Evolutionary conservation across 2,329 filamentous ascomycete species (phyloP), one percentile per base, ranked within the genome.

Genomic region (Neoarthrinium moseri): DNA sequence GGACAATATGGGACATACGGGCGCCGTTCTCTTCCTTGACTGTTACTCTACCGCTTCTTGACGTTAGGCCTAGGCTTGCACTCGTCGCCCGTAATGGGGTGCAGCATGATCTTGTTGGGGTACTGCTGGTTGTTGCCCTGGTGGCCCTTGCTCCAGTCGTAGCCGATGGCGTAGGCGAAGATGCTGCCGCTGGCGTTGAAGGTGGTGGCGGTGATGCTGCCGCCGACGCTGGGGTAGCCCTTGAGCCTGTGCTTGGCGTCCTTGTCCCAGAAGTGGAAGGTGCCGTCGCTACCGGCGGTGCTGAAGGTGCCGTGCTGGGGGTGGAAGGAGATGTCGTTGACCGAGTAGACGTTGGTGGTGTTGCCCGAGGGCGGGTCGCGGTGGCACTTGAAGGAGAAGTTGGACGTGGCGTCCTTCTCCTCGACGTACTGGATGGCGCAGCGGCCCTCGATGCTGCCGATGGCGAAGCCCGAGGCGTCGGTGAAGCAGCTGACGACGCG

Each of bases 351-450:
- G 62, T 92, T 94, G 58, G 88, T 89, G 53, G 86, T 74, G 68
- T 90, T 91, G 60, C 81, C 81, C 47, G 83, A 72, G 2, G 87
- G 82, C 5, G 83, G 81, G 59, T 96, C 89, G 48, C 94, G 91
- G 68, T 99, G 94, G 70, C 94, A 99, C 71, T 97, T 97, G 83
- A 99, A 99, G 33, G 90, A 96, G 76, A 99, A 99, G 74, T 99
- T 97, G 61, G 86, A 87, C 59, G 84, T 86, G 54, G 87, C 74
- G 64, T 99, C 91, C 69, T 96, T 96, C 34, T 99, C 94, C 60
- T 99, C 92, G 27, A 96, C 90, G 60, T 99, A 97, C 65, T 99
- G 94, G 53, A 99, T 99, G 2, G 94, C 94, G 66, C 94, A 99
- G 46, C 94, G 87, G 23, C 94, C 89, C 67, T 99, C 94, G 59